phyloP scores from a whole-genome alignment of 345 rosid species.

The Rhizophora apiculata region DNA sequence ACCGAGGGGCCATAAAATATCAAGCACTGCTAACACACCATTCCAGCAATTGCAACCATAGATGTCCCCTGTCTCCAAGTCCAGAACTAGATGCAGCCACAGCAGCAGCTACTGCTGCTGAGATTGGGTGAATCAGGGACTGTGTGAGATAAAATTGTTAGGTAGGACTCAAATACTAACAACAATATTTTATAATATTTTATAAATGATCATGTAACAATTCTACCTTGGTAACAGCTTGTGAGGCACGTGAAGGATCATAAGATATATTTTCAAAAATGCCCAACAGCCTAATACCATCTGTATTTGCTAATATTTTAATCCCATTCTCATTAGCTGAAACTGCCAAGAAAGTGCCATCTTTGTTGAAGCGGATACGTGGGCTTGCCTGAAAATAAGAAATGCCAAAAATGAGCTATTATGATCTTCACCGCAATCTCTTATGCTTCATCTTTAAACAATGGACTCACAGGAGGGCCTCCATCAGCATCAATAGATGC shows the following conservation, averaged over 20 bases:
- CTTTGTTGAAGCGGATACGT: slow-evolving; percentile 80
- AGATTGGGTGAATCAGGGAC: slow-evolving; percentile 64
- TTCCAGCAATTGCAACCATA: slow-evolving; percentile 61
- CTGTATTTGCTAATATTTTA: slow-evolving; percentile 71
- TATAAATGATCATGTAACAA: slow-evolving; percentile 8
- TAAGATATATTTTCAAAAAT: slow-evolving; percentile 58
- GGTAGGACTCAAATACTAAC: neutral
- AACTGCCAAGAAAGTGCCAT: slow-evolving; percentile 84
- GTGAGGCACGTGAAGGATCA: slow-evolving; percentile 56
- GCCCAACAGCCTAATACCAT: slow-evolving; percentile 64
- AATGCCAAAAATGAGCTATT: slow-evolving; percentile 29
- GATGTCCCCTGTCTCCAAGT: slow-evolving; percentile 65
- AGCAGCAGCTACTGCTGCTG: slow-evolving; percentile 35
- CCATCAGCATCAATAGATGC: slow-evolving; percentile 85
- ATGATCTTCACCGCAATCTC: slow-evolving; percentile 6
- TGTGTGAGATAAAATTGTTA: slow-evolving; percentile 33
- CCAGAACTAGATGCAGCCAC: slow-evolving; percentile 67
- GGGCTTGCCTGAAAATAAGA: slow-evolving; percentile 61
- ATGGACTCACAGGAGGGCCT: slow-evolving; percentile 59
- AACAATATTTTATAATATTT: neutral
- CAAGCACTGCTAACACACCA: slow-evolving; percentile 49
- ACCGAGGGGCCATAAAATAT: neutral
- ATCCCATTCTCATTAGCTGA: slow-evolving; percentile 79
- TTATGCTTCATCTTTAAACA: slow-evolving; percentile 6
- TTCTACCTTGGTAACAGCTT: slow-evolving; percentile 54